Conservation (phyloP, 164 flowering plant species). For the Vitis riparia region DNA sequence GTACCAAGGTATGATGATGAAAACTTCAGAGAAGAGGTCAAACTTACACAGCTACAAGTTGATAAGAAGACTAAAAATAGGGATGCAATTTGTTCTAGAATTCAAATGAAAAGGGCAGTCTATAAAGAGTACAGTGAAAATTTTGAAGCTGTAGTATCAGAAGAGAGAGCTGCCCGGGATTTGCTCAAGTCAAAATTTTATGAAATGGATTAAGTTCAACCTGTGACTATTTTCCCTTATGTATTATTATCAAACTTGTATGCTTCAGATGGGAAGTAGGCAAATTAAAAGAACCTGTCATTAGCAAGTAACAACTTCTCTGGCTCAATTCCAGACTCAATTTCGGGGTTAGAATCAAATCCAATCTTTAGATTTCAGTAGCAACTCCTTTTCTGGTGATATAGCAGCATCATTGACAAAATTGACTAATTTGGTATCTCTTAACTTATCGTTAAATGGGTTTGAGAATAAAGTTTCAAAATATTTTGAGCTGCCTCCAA, state of each 20-base stretch:
- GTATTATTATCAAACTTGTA: too few relatives aligned
- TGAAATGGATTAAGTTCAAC: constrained; percentile 65
- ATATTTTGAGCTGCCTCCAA: constrained; percentile 59
- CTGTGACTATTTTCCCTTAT: too few relatives aligned
- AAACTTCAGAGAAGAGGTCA: constrained; percentile 50
- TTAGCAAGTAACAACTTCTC: constrained; percentile 89
- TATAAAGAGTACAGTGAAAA: constrained; percentile 20
- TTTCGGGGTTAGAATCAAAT: constrained; percentile 64
- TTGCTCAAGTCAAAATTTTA: constrained; percentile 47
- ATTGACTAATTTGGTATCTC: constrained; percentile 50
- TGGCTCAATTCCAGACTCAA: constrained; percentile 66
- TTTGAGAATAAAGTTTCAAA: constrained; percentile 57
- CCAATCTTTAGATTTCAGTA: constrained; percentile 73
- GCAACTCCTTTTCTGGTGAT: constrained; percentile 76
- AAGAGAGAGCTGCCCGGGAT: constrained; percentile 57
- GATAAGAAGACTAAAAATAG: constrained; percentile 60
- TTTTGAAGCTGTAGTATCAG: constrained; percentile 46
- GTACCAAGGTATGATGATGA: constrained; percentile 68
- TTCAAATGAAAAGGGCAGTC: constrained; percentile 41
- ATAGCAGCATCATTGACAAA: constrained; percentile 60
- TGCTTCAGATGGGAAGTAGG: constrained; percentile 59
- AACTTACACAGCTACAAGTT: constrained; percentile 49
- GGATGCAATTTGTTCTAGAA: constrained; percentile 52
- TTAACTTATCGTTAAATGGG: constrained; percentile 75
- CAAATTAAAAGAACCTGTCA: constrained; percentile 63